Percentiles rank a stretch among this genome's conserved stretches.
phyloP scores from a whole-genome alignment of 2,329 filamentous ascomycete genomes.

The Septoria petroselini region DNA sequence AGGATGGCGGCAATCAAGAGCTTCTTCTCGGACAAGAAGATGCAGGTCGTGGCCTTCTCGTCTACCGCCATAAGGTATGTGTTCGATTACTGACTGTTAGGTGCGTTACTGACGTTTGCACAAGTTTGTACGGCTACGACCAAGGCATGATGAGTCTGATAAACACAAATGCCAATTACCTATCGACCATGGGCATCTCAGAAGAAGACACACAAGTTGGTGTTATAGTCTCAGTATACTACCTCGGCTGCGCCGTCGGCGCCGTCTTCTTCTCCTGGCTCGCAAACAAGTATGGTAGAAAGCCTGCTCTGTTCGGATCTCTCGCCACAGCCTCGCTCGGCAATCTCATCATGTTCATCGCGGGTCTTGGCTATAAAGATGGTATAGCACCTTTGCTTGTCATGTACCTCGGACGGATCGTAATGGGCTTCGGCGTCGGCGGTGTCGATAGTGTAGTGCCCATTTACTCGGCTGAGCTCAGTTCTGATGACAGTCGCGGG shows the following conservation, averaged over 20 bases:
- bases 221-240: slow-evolving; percentile 60
- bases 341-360: slow-evolving; percentile 60
- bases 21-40: slow-evolving; percentile 25
- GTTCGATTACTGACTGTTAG: too few relatives aligned
- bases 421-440: slow-evolving; percentile 59
- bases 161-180: slow-evolving; percentile 56
- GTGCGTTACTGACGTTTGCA: background rate
- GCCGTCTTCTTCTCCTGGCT: slow-evolving; percentile 56
- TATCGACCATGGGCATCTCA: slow-evolving; percentile 56
- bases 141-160: slow-evolving; percentile 53
- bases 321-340: slow-evolving; percentile 54
- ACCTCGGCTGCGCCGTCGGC: slow-evolving; percentile 59
- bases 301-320: slow-evolving; percentile 55
- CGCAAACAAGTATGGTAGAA: slow-evolving; percentile 55
- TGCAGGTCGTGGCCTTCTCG: slow-evolving; percentile 51
- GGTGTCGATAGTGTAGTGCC: slow-evolving; percentile 61
- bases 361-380: slow-evolving; percentile 50
- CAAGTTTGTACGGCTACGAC: slow-evolving; percentile 32
- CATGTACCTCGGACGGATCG: slow-evolving; percentile 51
- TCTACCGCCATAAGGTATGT: slow-evolving; percentile 49
- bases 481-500: slow-evolving; percentile 56
- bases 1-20: slow-evolving; percentile 11
- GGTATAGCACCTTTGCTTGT: slow-evolving; percentile 39
- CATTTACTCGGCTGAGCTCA: slow-evolving; percentile 57
- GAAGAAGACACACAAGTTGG: slow-evolving; percentile 54